Evolutionary conservation across 2,329 filamentous ascomycete species (phyloP).

Genomic region (Alternaria solani): DNA sequence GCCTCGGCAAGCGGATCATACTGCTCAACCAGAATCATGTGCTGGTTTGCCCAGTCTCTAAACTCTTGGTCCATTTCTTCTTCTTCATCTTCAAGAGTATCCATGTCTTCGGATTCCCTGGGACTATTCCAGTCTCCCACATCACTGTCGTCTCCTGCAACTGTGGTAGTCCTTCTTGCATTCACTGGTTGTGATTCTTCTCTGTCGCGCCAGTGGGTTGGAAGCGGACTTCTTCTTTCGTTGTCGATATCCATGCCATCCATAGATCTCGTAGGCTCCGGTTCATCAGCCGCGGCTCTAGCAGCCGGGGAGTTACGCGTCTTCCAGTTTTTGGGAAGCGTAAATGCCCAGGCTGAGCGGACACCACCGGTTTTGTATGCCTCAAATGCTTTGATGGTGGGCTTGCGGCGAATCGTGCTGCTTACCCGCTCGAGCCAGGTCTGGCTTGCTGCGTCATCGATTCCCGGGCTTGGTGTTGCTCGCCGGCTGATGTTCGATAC

Average conservation of each 20-base stretch:
- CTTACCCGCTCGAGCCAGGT: not conserved
- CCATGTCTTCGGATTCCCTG: not conserved
- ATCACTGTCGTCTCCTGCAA: not conserved
- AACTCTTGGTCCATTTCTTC: not conserved
- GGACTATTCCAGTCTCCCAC: not conserved
- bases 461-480: not conserved
- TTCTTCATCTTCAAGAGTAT: not conserved
- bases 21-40: slow-evolving; percentile 9
- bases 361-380: not conserved
- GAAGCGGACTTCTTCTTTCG: not conserved
- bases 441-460: not conserved
- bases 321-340: not conserved
- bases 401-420: not conserved
- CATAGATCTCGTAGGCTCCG: not conserved
- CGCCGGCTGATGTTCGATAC: not conserved
- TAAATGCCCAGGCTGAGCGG: not conserved
- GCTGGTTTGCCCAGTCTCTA: not conserved
- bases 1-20: not conserved
- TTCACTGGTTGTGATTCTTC: not conserved
- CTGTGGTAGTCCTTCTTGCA: not conserved
- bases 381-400: not conserved
- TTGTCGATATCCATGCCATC: not conserved
- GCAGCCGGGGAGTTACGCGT: not conserved
- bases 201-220: not conserved
- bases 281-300: not conserved